phyloP scores from a whole-genome alignment of 768 basidiomycete species.

The Calocera cornea region DNA sequence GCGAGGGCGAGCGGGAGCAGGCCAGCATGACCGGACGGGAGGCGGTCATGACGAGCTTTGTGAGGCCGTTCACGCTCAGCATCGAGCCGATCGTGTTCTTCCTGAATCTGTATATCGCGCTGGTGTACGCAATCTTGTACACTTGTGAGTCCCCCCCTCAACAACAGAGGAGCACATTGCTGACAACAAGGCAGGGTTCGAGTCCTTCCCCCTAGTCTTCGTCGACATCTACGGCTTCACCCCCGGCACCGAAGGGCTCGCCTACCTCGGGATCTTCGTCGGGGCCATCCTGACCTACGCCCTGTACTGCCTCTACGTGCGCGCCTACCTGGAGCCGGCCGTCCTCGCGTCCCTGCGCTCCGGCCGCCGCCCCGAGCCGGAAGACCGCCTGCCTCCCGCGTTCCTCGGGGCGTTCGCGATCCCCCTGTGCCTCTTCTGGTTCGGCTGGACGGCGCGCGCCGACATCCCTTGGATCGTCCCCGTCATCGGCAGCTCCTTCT shows the following conservation, averaged over 20 bases:
- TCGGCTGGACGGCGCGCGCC: constrained; percentile 20
- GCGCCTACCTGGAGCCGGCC: background rate
- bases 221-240: constrained; percentile 17
- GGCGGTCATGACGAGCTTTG: constrained; percentile 17
- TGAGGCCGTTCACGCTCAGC: constrained; percentile 20
- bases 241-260: constrained; percentile 15
- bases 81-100: constrained; percentile 23
- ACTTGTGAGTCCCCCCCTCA: constrained; percentile 6
- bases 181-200: constrained; percentile 16
- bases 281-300: constrained; percentile 13
- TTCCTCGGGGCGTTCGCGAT: constrained; percentile 8
- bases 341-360: background rate
- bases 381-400: constrained; percentile 11
- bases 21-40: constrained; percentile 14
- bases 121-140: constrained; percentile 18
- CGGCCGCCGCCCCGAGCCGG: constrained; percentile 6
- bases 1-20: constrained; percentile 21
- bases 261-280: constrained; percentile 20
- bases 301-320: constrained; percentile 8
- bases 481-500: constrained; percentile 13
- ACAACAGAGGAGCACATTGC: background rate
- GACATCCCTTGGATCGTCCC: constrained; percentile 20
- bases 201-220: constrained; percentile 24
- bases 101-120: constrained; percentile 22
- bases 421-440: constrained; percentile 20